Evolutionary conservation across 768 basidiomycete genomes (phyloP).

Genomic region (Strobilomyces echinocephalus): DNA sequence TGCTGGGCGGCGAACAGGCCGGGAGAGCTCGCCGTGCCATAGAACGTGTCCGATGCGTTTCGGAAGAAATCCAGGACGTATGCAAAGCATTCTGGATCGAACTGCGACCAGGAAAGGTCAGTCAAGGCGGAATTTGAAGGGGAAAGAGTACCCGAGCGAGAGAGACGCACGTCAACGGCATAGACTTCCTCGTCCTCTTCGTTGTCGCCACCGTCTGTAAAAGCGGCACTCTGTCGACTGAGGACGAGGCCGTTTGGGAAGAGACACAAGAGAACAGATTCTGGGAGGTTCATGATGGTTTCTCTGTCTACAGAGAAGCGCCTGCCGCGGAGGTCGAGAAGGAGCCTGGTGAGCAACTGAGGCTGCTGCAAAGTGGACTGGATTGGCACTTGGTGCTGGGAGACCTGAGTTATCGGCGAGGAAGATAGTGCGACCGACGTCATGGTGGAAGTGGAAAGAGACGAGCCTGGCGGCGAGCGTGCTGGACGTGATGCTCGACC

Average conservation of each 20-base stretch:
- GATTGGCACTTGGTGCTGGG: conserved; percentile 49
- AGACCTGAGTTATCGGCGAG: conserved; percentile 52
- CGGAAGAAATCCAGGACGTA: conserved; percentile 93
- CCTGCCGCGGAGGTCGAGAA: conserved; percentile 86
- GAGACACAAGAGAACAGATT: conserved; percentile 91
- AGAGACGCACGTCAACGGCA: conserved; percentile 82
- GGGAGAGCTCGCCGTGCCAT: conserved; percentile 70
- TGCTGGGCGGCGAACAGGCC: conserved; percentile 79
- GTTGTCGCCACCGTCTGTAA: conserved; percentile 69
- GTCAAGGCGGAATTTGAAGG: background rate
- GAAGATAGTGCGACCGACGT: conserved; percentile 43
- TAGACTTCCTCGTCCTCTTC: conserved; percentile 90
- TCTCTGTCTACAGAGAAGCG: conserved; percentile 96
- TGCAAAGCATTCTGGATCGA: conserved; percentile 94
- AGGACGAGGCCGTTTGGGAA: conserved; percentile 97
- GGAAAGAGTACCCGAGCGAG: conserved; percentile 4
- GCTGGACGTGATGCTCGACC: conserved; percentile 13
- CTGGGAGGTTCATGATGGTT: conserved; percentile 96
- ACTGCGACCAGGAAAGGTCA: conserved; percentile 46
- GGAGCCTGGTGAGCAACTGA: conserved; percentile 81
- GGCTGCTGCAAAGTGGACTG: conserved; percentile 80
- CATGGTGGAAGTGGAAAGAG: conserved; percentile 28
- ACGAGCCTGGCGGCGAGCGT: conserved; percentile 5
- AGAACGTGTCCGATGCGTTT: conserved; percentile 83
- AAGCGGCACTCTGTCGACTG: conserved; percentile 75